These are phyloP conservation scores for Adansonia madagascariensis DNA, from an alignment of 441 rosid species.

Conservation along the genomic window DNA sequence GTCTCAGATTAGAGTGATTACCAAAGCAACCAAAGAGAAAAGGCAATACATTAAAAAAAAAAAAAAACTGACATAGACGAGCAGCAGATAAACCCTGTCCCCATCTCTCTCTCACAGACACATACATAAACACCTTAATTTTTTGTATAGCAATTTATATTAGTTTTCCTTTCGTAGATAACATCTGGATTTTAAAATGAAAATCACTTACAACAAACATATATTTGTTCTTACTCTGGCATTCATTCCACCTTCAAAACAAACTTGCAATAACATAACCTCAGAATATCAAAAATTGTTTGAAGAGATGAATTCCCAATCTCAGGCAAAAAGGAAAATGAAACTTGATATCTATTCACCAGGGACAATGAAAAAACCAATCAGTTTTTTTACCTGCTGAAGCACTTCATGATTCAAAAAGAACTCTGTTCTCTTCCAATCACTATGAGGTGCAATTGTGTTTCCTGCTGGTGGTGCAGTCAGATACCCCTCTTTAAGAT, in stretches of 20 bases:
- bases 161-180: conserved; percentile 8
- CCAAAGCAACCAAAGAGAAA: background rate
- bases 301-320: conserved; percentile 12
- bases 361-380: conserved; percentile 11
- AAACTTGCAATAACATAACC: background rate
- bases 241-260: background rate
- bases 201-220: background rate
- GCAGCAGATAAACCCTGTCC: background rate
- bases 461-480: conserved; percentile 82
- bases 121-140: background rate
- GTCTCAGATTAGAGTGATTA: background rate
- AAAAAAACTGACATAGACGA: background rate
- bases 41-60: background rate
- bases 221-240: background rate
- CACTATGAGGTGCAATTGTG: conserved; percentile 83
- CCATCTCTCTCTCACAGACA: background rate
- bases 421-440: conserved; percentile 84
- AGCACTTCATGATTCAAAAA: conserved; percentile 85
- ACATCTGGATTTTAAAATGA: conserved; percentile 5
- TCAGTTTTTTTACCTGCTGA: conserved; percentile 62
- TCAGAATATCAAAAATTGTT: background rate
- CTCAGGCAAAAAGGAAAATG: background rate
- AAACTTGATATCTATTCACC: background rate
- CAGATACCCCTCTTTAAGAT: conserved; percentile 87
- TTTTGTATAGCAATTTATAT: background rate